A percentile compares a stretch with the other conserved stretches of the same genome.
These are phyloP conservation scores for Pseudomicrostroma phylloplanum DNA, from an alignment of 1,284 basidiomycete species.

Conservation along the genomic window DNA sequence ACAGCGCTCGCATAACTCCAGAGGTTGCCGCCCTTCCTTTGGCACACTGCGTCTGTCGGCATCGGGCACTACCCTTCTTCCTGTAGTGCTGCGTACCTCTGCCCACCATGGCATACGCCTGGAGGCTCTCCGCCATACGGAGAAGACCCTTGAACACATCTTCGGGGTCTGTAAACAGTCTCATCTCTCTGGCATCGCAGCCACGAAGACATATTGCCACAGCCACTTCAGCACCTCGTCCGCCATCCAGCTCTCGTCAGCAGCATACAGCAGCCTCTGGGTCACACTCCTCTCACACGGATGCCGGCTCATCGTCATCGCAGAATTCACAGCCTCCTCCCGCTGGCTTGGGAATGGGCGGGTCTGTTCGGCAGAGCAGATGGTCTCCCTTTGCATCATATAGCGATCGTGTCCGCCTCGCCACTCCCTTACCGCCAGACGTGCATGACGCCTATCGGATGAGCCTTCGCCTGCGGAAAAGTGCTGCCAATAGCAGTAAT, in stretches of 20 bases:
- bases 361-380: background rate
- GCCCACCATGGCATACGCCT: background rate
- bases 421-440: background rate
- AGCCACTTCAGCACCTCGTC: background rate
- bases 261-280: background rate
- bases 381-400: background rate
- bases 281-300: constrained; percentile 14
- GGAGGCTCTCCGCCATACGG: constrained; percentile 10
- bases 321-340: background rate
- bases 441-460: background rate
- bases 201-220: background rate
- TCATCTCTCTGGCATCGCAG: background rate
- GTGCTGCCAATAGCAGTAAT: background rate
- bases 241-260: background rate
- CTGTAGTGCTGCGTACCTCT: too few relatives aligned
- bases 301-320: constrained; percentile 13
- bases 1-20: too few relatives aligned
- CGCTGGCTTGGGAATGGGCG: too few relatives aligned
- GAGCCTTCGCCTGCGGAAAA: too few relatives aligned
- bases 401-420: background rate
- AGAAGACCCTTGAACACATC: background rate
- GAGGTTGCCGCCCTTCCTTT: too few relatives aligned
- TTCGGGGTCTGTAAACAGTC: background rate
- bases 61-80: too few relatives aligned
- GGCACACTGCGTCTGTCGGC: too few relatives aligned